Percentiles rank a stretch among this genome's conserved stretches.
Conservation (phyloP, 805 yeast species). For the Alloascoidea hylecoeti region DNA sequence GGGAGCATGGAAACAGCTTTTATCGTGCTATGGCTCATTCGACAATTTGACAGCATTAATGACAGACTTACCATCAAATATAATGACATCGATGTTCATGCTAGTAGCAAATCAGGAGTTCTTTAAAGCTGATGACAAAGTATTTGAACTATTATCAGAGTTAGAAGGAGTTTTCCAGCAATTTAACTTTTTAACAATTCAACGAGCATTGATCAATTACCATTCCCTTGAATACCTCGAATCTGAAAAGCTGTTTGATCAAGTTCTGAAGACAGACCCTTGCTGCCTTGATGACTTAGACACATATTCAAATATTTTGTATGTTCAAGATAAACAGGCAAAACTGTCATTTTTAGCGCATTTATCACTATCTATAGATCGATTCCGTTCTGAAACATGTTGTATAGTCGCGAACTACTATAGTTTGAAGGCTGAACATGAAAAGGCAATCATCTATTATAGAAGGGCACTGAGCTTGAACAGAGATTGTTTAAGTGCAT, state of each 20-base stretch:
- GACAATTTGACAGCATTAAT: conserved; percentile 32
- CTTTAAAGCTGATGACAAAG: conserved; percentile 45
- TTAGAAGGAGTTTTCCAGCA: conserved; percentile 49
- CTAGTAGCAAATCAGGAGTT: conserved; percentile 52
- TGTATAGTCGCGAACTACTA: conserved; percentile 90
- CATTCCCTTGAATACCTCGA: conserved; percentile 75
- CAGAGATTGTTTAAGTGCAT: conserved; percentile 72
- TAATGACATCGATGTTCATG: conserved; percentile 2
- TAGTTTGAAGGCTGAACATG: conserved; percentile 85
- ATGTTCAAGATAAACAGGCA: conserved; percentile 81
- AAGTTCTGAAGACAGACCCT: conserved; percentile 62
- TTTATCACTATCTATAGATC: conserved; percentile 67
- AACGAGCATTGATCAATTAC: conserved; percentile 69
- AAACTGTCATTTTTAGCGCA: conserved; percentile 83
- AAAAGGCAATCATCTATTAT: conserved; percentile 85
- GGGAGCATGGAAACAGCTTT: conserved; percentile 84
- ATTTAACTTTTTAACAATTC: conserved; percentile 62
- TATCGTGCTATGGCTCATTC: conserved; percentile 41
- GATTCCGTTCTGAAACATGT: conserved; percentile 87
- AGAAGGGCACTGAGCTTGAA: conserved; percentile 78
- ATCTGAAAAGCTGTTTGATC: conserved; percentile 71
- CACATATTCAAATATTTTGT: conserved; percentile 84
- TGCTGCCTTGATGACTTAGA: conserved; percentile 84
- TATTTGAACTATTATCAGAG: conserved; percentile 28
- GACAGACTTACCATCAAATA: conserved; percentile 4